Percentiles rank a stretch among this genome's conserved stretches.
These are phyloP conservation scores for Chlamydomonas sp. DNA, from an alignment of 139 green algal species.

Conservation along the genomic window DNA sequence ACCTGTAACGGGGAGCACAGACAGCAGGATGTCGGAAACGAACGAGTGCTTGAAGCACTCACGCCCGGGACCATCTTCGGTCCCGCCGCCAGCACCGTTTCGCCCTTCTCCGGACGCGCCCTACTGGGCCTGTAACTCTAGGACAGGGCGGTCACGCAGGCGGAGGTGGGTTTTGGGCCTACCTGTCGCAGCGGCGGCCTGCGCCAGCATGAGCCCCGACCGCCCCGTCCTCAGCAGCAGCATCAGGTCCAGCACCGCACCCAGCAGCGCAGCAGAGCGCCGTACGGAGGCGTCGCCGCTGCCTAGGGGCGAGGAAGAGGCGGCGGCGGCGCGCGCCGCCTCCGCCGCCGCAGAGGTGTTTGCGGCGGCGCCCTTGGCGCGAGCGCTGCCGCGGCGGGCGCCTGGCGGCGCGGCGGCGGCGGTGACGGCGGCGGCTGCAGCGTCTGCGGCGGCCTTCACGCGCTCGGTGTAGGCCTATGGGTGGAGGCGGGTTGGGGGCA, in stretches of 20 bases:
- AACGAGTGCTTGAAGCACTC: no score
- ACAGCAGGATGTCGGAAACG: no score
- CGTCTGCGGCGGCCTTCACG: background rate
- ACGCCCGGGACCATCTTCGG: background rate
- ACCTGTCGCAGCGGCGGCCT: background rate
- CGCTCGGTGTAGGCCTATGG: background rate
- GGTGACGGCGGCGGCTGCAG: constrained; percentile 31
- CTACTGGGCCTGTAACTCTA: background rate
- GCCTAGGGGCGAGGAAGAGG: background rate
- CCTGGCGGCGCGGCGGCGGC: background rate
- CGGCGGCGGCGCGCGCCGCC: background rate
- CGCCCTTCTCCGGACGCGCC: background rate
- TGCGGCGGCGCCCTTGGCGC: background rate
- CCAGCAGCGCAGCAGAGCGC: constrained; percentile 11
- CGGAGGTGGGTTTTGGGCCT: no score
- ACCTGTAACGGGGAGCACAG: no score
- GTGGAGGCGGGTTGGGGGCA: no score
- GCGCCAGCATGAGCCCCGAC: background rate
- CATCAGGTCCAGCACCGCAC: constrained; percentile 27
- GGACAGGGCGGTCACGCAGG: no score
- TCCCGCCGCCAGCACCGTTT: background rate
- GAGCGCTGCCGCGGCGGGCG: background rate
- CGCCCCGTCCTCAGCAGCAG: background rate
- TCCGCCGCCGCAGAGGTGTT: background rate
- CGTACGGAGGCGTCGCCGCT: no score